These are phyloP conservation scores for Gnaphalium uliginosum DNA, from an alignment of 129 eudicot genomes.

Conservation along the genomic window DNA sequence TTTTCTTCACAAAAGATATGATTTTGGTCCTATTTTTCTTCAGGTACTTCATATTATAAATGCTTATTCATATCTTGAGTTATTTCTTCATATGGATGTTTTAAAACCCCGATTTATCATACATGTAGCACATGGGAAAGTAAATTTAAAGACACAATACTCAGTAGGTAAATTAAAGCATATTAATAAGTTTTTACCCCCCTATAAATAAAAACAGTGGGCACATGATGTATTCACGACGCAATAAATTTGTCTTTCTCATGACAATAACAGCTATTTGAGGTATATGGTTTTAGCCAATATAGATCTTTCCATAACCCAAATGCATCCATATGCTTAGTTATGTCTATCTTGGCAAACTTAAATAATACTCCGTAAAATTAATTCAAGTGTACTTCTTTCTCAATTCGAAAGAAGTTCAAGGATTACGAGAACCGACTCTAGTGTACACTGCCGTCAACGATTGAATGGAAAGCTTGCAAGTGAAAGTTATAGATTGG, in stretches of 20 bases:
- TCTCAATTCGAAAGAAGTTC: too few relatives aligned
- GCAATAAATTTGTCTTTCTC: background rate
- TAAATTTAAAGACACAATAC: background rate
- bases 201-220: background rate
- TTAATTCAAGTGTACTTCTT: too few relatives aligned
- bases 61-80: background rate
- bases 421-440: too few relatives aligned
- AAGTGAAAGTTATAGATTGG: too few relatives aligned
- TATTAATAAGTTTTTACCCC: background rate
- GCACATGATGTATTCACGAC: background rate
- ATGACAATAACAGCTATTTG: too few relatives aligned
- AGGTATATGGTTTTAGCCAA: too few relatives aligned
- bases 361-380: too few relatives aligned
- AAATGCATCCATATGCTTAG: too few relatives aligned
- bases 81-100: background rate
- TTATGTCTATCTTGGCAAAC: too few relatives aligned
- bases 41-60: background rate
- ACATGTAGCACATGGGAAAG: background rate
- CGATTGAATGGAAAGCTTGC: too few relatives aligned
- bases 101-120: background rate
- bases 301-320: too few relatives aligned
- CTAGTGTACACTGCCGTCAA: too few relatives aligned
- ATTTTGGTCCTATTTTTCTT: constrained; percentile 1
- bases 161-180: background rate
- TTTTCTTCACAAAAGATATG: background rate